Evolutionary conservation across 768 basidiomycete species (phyloP).

Genomic region (Suillus brevipes): DNA sequence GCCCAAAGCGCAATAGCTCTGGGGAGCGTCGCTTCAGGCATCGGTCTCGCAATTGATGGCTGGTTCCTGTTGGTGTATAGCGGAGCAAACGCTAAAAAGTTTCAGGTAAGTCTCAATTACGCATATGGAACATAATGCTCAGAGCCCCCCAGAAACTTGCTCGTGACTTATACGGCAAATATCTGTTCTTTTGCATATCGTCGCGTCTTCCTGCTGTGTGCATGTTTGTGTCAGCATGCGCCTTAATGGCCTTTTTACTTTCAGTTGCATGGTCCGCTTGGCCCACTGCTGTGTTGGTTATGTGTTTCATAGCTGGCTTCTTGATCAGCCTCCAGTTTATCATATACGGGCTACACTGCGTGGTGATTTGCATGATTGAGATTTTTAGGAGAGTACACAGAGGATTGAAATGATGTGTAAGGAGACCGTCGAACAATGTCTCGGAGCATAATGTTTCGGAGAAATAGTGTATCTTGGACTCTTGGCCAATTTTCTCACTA

Average conservation of each 20-base stretch:
- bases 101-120: conserved; percentile 44
- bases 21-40: conserved; percentile 58
- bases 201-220: conserved; percentile 64
- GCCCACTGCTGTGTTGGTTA: conserved; percentile 60
- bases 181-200: conserved; percentile 70
- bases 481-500: not conserved
- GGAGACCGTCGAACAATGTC: not conserved
- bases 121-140: not conserved
- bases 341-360: conserved; percentile 47
- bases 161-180: conserved; percentile 55
- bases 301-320: conserved; percentile 58
- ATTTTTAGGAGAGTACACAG: conserved; percentile 11
- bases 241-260: conserved; percentile 60
- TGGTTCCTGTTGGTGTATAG: conserved; percentile 69
- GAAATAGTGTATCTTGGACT: not conserved
- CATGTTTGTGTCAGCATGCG: conserved; percentile 54
- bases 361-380: conserved; percentile 15
- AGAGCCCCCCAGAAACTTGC: conserved; percentile 41
- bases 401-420: conserved; percentile 14
- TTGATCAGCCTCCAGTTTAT: conserved; percentile 67
- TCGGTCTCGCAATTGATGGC: conserved; percentile 62
- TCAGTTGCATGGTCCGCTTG: conserved; percentile 63
- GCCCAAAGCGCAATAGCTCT: conserved; percentile 55
- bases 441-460: not conserved
- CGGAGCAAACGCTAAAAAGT: conserved; percentile 50